A percentile compares a stretch with the other conserved stretches of the same genome.
phyloP scores from a whole-genome alignment of 768 basidiomycete genomes.

The Mycena kentingensis region DNA sequence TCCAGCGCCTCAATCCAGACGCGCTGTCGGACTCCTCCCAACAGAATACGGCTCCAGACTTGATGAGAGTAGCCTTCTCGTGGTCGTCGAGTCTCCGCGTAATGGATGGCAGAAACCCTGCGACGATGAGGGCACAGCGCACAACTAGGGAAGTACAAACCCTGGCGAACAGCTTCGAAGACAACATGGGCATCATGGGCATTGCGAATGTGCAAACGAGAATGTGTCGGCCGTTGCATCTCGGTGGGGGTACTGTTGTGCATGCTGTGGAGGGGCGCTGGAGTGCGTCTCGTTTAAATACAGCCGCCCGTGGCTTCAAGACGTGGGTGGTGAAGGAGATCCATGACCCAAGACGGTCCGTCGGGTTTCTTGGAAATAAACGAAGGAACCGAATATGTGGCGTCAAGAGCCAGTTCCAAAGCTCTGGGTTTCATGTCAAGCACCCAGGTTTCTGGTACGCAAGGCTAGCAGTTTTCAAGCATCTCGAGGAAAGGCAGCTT shows the following conservation, averaged over 20 bases:
- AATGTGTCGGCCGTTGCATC: slow-evolving; percentile 67
- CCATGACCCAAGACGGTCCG: slow-evolving; percentile 1
- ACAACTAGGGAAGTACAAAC: slow-evolving; percentile 18
- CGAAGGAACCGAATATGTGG: no score
- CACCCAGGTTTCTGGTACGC: no score
- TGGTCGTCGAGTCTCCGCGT: slow-evolving; percentile 61
- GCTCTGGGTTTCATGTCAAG: no score
- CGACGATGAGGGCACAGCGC: slow-evolving; percentile 1
- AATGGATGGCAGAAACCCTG: slow-evolving; percentile 47
- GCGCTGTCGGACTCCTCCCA: slow-evolving; percentile 74
- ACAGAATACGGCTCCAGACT: slow-evolving; percentile 65
- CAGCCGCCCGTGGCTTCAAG: neutral
- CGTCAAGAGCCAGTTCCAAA: no score
- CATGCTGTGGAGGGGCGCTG: slow-evolving; percentile 6
- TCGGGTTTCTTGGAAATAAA: neutral
- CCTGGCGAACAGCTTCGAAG: slow-evolving; percentile 65
- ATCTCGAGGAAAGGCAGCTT: no score
- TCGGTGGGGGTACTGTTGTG: slow-evolving; percentile 9
- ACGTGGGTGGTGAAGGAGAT: slow-evolving; percentile 14
- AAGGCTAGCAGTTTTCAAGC: no score
- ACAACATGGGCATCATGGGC: slow-evolving; percentile 66
- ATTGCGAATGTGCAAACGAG: slow-evolving; percentile 65
- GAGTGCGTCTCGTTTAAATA: slow-evolving; percentile 31
- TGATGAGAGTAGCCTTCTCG: slow-evolving; percentile 56
- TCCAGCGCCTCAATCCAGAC: slow-evolving; percentile 67